These are phyloP conservation scores for Macroventuria anomochaeta DNA, from an alignment of 2,329 filamentous ascomycete genomes.

Conservation along the genomic window DNA sequence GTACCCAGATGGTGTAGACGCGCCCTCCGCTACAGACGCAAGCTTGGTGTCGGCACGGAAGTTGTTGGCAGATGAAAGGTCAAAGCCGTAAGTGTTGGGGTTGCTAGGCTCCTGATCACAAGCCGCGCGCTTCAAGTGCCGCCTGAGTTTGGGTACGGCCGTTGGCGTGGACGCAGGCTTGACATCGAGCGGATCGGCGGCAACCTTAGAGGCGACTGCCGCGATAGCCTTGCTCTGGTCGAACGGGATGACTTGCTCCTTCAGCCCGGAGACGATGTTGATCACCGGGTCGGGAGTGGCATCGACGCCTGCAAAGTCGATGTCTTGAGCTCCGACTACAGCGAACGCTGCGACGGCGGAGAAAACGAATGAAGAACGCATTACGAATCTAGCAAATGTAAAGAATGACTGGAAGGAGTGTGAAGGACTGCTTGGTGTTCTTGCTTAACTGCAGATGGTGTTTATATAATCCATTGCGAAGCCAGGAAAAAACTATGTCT, in stretches of 20 bases:
- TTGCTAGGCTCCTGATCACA: constrained; percentile 1
- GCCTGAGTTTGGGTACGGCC: background rate
- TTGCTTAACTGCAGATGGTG: background rate
- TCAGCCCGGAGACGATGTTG: background rate
- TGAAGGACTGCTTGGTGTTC: background rate
- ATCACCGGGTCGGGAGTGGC: constrained; percentile 2
- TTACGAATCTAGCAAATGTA: background rate
- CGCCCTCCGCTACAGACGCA: background rate
- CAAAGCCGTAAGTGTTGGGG: background rate
- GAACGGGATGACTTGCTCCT: background rate
- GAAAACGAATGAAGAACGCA: background rate
- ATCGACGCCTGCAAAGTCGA: constrained; percentile 3
- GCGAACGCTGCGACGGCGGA: background rate
- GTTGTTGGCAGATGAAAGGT: background rate
- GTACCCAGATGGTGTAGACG: background rate
- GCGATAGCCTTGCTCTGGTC: background rate
- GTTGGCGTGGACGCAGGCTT: constrained; percentile 2
- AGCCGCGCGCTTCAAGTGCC: constrained; percentile 3
- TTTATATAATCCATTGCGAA: background rate
- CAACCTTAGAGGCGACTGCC: background rate
- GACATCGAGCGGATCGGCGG: background rate
- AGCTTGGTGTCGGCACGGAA: constrained; percentile 1
- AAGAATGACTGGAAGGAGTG: background rate
- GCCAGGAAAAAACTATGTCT: background rate
- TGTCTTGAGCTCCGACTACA: constrained; percentile 3